These are phyloP conservation scores for Fragaria nilgerrensis DNA, from an alignment of 306 rosid species.

Conservation along the genomic window DNA sequence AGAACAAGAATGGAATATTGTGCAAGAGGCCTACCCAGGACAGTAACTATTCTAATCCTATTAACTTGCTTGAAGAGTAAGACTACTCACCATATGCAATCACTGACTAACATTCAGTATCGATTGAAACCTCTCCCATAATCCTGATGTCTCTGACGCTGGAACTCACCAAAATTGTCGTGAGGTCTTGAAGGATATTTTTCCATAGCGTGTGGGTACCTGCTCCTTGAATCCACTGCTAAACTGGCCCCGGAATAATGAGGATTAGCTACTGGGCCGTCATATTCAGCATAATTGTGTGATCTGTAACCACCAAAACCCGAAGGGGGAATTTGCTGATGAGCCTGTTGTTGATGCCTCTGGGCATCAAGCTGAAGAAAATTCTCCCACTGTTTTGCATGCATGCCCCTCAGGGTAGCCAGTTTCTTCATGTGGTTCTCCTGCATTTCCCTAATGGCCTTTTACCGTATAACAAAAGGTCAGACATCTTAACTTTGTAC, in stretches of 20 bases:
- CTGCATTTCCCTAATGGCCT: constrained; percentile 80
- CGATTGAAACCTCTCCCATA: constrained; percentile 73
- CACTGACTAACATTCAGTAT: constrained; percentile 50
- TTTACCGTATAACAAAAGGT: constrained; percentile 28
- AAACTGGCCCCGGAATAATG: constrained; percentile 56
- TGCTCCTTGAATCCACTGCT: constrained; percentile 70
- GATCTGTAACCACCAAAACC: constrained; percentile 72
- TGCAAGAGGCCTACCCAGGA: constrained; percentile 20
- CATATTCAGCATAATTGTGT: constrained; percentile 63
- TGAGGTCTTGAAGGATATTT: constrained; percentile 68
- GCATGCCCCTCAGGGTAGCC: constrained; percentile 61
- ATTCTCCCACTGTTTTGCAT: constrained; percentile 81
- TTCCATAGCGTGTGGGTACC: constrained; percentile 61
- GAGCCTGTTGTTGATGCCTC: constrained; percentile 73
- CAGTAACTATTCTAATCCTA: constrained; percentile 18
- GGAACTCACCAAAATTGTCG: constrained; percentile 73
- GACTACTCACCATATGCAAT: constrained; percentile 73
- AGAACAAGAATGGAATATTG: constrained; percentile 21
- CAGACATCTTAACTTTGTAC: constrained; percentile 32
- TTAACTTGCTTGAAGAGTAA: constrained; percentile 37
- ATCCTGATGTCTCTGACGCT: constrained; percentile 70
- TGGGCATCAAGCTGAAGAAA: constrained; percentile 78
- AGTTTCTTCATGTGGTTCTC: constrained; percentile 82
- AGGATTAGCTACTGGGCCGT: constrained; percentile 53
- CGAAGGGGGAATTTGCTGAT: constrained; percentile 57